phyloP scores from a whole-genome alignment of 768 basidiomycete species.

The Kondoa subrosea region DNA sequence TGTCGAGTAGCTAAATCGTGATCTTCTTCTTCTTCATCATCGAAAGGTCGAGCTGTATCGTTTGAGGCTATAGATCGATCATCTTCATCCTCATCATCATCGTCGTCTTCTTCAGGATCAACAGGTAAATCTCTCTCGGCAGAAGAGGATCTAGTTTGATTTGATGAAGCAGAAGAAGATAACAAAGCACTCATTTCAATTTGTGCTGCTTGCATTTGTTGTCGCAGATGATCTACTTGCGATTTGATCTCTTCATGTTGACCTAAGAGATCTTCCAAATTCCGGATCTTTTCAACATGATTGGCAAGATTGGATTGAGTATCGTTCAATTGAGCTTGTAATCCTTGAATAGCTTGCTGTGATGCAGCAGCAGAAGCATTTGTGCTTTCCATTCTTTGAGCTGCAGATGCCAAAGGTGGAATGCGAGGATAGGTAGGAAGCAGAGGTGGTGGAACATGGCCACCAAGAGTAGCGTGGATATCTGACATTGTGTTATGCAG shows the following conservation, averaged over 20 bases:
- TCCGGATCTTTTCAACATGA: constrained; percentile 64
- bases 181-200: constrained; percentile 35
- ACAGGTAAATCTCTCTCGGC: constrained; percentile 20
- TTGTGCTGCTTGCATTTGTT: constrained; percentile 45
- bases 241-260: constrained; percentile 72
- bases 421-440: constrained; percentile 26
- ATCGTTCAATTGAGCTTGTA: constrained; percentile 67
- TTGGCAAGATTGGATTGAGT: constrained; percentile 59
- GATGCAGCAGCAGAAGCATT: constrained; percentile 15
- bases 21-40: constrained; percentile 38
- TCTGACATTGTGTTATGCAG: constrained; percentile 66
- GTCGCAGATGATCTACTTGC: constrained; percentile 26
- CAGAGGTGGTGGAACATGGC: constrained; percentile 43
- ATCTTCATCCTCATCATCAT: constrained; percentile 44
- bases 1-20: constrained; percentile 13
- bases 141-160: constrained; percentile 28
- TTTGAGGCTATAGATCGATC: constrained; percentile 1
- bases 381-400: background rate
- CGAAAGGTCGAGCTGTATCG: constrained; percentile 41
- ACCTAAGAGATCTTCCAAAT: constrained; percentile 54
- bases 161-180: background rate
- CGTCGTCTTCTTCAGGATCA: constrained; percentile 38
- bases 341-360: constrained; percentile 40
- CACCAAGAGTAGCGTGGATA: constrained; percentile 80
- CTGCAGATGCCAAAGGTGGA: constrained; percentile 22